phyloP scores from a whole-genome alignment of 805 yeast genomes.

The Kluyveromyces dobzhanskii region DNA sequence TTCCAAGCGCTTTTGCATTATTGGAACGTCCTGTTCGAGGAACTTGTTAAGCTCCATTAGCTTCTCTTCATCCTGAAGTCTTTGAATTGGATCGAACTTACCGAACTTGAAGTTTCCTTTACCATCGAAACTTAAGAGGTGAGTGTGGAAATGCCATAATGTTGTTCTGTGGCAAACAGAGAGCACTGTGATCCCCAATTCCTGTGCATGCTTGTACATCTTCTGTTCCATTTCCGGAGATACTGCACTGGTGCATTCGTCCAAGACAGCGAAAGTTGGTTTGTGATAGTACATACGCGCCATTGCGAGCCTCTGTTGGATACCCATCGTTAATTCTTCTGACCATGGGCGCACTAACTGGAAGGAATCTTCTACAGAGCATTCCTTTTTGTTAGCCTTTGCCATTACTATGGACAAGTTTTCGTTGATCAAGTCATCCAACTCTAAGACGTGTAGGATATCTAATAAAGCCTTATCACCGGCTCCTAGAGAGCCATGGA shows the following conservation, averaged over 20 bases:
- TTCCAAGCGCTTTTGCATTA: slow-evolving; percentile 54
- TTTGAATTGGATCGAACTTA: slow-evolving; percentile 60
- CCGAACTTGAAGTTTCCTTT: slow-evolving; percentile 58
- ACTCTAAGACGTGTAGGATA: slow-evolving; percentile 47
- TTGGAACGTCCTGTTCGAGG: slow-evolving; percentile 59
- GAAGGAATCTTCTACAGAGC: slow-evolving; percentile 40
- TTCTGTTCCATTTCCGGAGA: slow-evolving; percentile 84
- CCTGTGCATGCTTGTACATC: slow-evolving; percentile 78
- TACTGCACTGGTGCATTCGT: slow-evolving; percentile 93
- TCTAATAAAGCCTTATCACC: slow-evolving; percentile 42
- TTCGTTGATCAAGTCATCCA: slow-evolving; percentile 48
- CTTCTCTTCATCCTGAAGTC: slow-evolving; percentile 73
- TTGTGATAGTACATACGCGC: slow-evolving; percentile 84
- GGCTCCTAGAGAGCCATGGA: slow-evolving; percentile 18
- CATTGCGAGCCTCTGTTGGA: slow-evolving; percentile 89
- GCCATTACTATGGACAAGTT: slow-evolving; percentile 33
- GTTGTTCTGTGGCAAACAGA: slow-evolving; percentile 92
- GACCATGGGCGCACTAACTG: slow-evolving; percentile 74
- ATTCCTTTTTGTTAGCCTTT: slow-evolving; percentile 8
- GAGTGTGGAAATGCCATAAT: slow-evolving; percentile 84
- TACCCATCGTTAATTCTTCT: slow-evolving; percentile 82
- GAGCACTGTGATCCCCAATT: slow-evolving; percentile 67
- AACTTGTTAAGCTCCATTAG: slow-evolving; percentile 59
- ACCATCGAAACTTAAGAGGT: slow-evolving; percentile 80
- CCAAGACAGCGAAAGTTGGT: slow-evolving; percentile 90